A percentile compares a stretch with the other conserved stretches of the same genome.
Evolutionary conservation across 2,329 filamentous ascomycete genomes (phyloP).

Genomic region (Paramyrothecium sp.): DNA sequence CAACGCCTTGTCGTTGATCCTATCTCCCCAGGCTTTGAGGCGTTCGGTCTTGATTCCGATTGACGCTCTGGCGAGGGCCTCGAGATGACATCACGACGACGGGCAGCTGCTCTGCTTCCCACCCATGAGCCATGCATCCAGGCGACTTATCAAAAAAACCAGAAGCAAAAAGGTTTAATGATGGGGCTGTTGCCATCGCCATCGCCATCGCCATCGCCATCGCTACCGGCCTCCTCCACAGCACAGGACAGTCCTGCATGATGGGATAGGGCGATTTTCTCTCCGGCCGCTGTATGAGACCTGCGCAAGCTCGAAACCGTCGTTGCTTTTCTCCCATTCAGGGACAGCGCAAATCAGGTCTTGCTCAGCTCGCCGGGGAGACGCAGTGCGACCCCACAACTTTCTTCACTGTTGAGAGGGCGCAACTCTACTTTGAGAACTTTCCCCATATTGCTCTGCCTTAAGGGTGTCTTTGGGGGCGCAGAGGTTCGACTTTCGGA

Average conservation of each 20-base stretch:
- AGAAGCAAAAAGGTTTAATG: not conserved
- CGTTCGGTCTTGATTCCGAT: too few species aligned
- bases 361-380: not conserved
- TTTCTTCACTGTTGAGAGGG: constrained; percentile 1
- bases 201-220: not conserved
- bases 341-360: not conserved
- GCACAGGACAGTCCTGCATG: too few species aligned
- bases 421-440: not conserved
- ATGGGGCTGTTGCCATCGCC: not conserved
- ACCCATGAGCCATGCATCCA: too few species aligned
- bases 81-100: not conserved
- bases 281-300: constrained; percentile 14
- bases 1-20: too few species aligned
- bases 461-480: not conserved
- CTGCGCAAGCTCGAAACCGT: constrained; percentile 9
- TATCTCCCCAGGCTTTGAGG: not conserved
- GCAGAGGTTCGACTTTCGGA: constrained; percentile 12
- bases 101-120: too few species aligned
- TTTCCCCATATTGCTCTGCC: not conserved
- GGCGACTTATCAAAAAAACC: too few species aligned
- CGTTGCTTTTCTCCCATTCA: constrained; percentile 5
- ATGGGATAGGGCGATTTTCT: too few species aligned
- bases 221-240: too few species aligned
- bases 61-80: too few species aligned
- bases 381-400: not conserved